A percentile compares a stretch with the other conserved stretches of the same genome.
Evolutionary conservation across 148 eudicot genomes (phyloP).

Genomic region (Selenicereus undatus): DNA sequence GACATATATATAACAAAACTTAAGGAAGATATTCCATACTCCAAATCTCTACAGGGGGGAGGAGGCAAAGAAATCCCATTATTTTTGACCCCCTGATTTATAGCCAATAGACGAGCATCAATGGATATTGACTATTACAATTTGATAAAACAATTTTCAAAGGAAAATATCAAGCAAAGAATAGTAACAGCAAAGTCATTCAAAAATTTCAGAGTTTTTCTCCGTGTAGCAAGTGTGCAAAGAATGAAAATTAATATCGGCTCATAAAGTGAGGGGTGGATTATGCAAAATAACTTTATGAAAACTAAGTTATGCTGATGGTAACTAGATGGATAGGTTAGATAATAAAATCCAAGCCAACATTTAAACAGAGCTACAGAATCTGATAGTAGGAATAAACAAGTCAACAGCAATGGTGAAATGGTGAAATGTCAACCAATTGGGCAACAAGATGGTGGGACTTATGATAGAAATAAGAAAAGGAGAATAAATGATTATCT

Average conservation of each 20-base stretch:
- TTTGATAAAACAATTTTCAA: too few relatives aligned
- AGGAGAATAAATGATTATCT: slow-evolving; percentile 26
- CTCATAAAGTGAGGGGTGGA: neutral
- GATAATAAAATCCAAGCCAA: too few relatives aligned
- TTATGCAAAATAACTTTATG: neutral
- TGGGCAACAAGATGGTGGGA: neutral
- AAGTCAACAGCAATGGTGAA: neutral
- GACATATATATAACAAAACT: too few relatives aligned
- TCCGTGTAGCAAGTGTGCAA: neutral
- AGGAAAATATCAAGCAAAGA: neutral
- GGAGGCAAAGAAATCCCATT: too few relatives aligned
- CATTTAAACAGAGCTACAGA: neutral
- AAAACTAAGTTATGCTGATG: too few relatives aligned
- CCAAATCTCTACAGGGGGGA: too few relatives aligned
- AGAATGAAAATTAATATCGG: neutral
- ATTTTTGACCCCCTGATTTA: too few relatives aligned
- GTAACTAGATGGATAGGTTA: neutral
- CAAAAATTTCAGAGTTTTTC: neutral
- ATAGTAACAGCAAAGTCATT: neutral
- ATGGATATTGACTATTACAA: neutral
- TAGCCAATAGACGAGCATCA: too few relatives aligned
- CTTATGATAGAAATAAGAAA: neutral
- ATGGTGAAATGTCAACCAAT: neutral
- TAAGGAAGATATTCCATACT: too few relatives aligned
- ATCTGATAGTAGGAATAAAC: neutral